Base-by-base conservation (phyloP, 495 filamentous ascomycete species). In the Xylaria palmicola region DNA sequence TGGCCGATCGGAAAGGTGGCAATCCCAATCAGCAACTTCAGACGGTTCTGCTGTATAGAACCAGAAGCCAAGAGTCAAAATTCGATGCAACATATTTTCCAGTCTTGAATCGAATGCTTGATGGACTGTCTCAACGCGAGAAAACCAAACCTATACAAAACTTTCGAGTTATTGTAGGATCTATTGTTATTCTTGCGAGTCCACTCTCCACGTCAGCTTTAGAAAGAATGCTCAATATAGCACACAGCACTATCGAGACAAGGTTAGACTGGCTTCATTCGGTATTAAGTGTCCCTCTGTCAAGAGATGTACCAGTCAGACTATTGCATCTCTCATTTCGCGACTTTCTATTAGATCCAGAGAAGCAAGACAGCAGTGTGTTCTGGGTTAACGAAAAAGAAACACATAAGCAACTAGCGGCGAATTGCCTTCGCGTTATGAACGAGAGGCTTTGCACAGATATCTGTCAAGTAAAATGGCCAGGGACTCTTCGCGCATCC, bases 381-480 rank as follows among this genome's bases (percentile, higher is more conserved):
- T 75, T 80, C 36, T 69, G 66, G 53, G 41, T 81, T 6, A 59
- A 78, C 34, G 51, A 72, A 26, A 53, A 50, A 49, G 37, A 30
- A 10, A 56, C 15, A 3, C 49, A 75, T 45, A 1, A 50, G 6
- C 22, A 37, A 4, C 13, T 74, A 60, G 55, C 56, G 0, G 17
- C 4, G 19, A 8, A 51, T 15, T 81, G 70, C 60, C 68, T 81
- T 56, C 2, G 61, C 24, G 26, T 70, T 4, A 76, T 80, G 69
- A 27, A 36, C 8, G n/a, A 57, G 3, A 63, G 80, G 1, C 53
- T 65, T 22, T 44, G 71, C 40, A 40, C 0, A 9, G 66, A 83
- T 61, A 80, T 83, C 1, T 81, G 75, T 57, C 59, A 65, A 17
- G 59, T 79, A 1, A 29, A 34, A 59, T 54, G 57, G 22, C 63